Evolutionary conservation across 495 filamentous ascomycete genomes (phyloP), one percentile per base, ranked within the genome.

Genomic region (Jackrogersella minutella): DNA sequence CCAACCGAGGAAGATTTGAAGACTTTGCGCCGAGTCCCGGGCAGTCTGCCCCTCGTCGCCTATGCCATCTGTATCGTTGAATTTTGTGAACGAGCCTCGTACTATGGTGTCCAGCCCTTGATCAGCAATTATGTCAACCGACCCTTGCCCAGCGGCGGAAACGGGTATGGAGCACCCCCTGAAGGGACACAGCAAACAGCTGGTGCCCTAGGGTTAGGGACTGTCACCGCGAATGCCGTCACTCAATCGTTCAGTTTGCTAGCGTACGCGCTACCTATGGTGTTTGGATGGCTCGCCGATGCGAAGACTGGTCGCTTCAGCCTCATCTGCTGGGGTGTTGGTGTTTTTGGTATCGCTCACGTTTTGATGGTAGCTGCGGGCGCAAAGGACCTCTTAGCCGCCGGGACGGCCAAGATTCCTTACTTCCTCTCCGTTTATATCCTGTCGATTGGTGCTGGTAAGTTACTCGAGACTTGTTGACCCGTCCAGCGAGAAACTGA

Each of bases 341-440:
- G 68, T 0, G 81, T 91, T n/a, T 90, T 86, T 59, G 84, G 88
- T 69, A 36, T 88, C 52, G 87, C 87, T n/a, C 87, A 90, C 70
- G 74, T 89, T 30, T 80, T 91, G 53, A 80, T 89, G 72, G 76
- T 90, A 40, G 75, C 80, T 53, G 84, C 85, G n/a, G 88, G 86
- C 9, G 76, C 87, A 11, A 87, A 85, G 46, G 69, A 77, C 6
- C 80, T 89, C 2, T 78, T 91, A n/a, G 79, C 82, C 13, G 78
- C 71, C 47, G 87, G 87, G 17, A 77, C 80, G 33, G 76, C 84
- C 11, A 84, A 85, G 46, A 79, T 76, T 0, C 86, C 86, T 5
- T 90, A 84, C 69, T 82, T 89, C 61, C 62, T 89, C 30, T 81
- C 82, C 5, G 75, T 90, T 11, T 79, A 88, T 61, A 79, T 87